phyloP scores from a whole-genome alignment of 2,329 filamentous ascomycete species.

The Ophiostoma ulmi region DNA sequence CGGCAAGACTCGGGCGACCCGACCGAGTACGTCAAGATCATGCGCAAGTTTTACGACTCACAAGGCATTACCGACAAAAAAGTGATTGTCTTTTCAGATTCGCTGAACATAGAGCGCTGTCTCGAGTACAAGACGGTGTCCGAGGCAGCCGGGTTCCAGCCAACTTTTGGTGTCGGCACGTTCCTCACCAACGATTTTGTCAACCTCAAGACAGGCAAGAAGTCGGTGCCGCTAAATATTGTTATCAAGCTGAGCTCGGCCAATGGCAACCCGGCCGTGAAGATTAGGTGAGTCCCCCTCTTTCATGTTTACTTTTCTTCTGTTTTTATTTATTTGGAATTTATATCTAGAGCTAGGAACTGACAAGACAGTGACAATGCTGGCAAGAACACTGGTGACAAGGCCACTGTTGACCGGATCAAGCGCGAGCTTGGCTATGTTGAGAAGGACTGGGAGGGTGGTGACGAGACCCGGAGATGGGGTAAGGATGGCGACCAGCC shows the following conservation, averaged over 20 bases:
- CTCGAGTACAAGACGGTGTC: slow-evolving; percentile 83
- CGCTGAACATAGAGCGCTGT: slow-evolving; percentile 83
- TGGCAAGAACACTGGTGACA: slow-evolving; percentile 90
- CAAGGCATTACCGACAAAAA: slow-evolving; percentile 75
- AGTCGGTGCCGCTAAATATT: slow-evolving; percentile 90
- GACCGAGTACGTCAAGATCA: slow-evolving; percentile 68
- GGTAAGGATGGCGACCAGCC: slow-evolving; percentile 45
- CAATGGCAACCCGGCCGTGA: slow-evolving; percentile 74
- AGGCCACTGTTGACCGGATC: slow-evolving; percentile 69
- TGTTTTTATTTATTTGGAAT: not conserved
- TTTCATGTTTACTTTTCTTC: slow-evolving; percentile 24
- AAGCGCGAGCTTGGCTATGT: slow-evolving; percentile 82
- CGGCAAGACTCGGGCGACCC: slow-evolving; percentile 90
- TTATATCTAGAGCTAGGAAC: not conserved
- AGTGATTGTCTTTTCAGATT: slow-evolving; percentile 91
- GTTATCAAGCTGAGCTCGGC: slow-evolving; percentile 95
- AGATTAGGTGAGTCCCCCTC: slow-evolving; percentile 58
- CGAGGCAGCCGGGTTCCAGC: slow-evolving; percentile 72
- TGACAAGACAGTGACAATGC: slow-evolving; percentile 61
- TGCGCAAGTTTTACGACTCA: slow-evolving; percentile 73
- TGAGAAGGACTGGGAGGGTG: slow-evolving; percentile 76
- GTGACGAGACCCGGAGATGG: slow-evolving; percentile 82
- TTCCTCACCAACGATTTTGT: slow-evolving; percentile 93
- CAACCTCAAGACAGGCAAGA: slow-evolving; percentile 65
- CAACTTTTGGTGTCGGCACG: slow-evolving; percentile 90